phyloP scores from a whole-genome alignment of 176 grass and related monocot genomes.

The Zea luxurians region DNA sequence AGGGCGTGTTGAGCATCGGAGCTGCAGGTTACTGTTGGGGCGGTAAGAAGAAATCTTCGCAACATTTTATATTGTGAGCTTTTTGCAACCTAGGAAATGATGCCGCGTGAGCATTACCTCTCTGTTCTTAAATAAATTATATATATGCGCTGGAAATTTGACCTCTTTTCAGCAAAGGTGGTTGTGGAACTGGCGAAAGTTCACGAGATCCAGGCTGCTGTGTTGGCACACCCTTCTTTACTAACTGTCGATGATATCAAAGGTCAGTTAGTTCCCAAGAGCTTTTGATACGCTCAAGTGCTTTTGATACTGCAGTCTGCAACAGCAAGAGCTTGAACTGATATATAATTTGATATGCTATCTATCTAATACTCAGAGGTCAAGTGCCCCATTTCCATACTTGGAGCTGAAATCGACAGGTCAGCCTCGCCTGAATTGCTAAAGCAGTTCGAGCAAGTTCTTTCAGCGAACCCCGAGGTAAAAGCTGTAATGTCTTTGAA shows the following conservation, averaged over 20 bases:
- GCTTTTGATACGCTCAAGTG: background rate
- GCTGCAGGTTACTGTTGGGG: slow-evolving; percentile 91
- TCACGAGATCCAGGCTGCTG: slow-evolving; percentile 62
- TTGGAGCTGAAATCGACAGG: slow-evolving; percentile 65
- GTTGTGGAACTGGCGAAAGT: slow-evolving; percentile 61
- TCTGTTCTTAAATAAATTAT: too few relatives aligned
- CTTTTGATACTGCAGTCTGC: background rate
- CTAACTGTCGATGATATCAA: slow-evolving; percentile 65
- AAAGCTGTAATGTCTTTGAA: slow-evolving; percentile 22
- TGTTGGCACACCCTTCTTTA: slow-evolving; percentile 64
- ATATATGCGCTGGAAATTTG: too few relatives aligned
- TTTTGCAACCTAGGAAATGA: background rate
- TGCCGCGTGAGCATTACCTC: background rate
- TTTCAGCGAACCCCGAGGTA: slow-evolving; percentile 54
- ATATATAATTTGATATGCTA: background rate
- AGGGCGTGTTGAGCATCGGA: slow-evolving; percentile 54
- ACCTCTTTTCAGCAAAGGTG: slow-evolving; percentile 66
- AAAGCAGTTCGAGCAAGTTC: slow-evolving; percentile 55
- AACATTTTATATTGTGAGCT: background rate
- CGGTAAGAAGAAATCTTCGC: slow-evolving; percentile 39
- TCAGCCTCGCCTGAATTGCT: slow-evolving; percentile 51
- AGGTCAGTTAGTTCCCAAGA: slow-evolving; percentile 38
- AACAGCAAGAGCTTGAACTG: background rate
- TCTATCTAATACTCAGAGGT: slow-evolving; percentile 43
- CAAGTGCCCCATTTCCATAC: slow-evolving; percentile 64